A percentile compares a stretch with the other conserved stretches of the same genome.
These are phyloP conservation scores for Mitragyna speciosa DNA, from an alignment of 257 asterid species.

Conservation along the genomic window DNA sequence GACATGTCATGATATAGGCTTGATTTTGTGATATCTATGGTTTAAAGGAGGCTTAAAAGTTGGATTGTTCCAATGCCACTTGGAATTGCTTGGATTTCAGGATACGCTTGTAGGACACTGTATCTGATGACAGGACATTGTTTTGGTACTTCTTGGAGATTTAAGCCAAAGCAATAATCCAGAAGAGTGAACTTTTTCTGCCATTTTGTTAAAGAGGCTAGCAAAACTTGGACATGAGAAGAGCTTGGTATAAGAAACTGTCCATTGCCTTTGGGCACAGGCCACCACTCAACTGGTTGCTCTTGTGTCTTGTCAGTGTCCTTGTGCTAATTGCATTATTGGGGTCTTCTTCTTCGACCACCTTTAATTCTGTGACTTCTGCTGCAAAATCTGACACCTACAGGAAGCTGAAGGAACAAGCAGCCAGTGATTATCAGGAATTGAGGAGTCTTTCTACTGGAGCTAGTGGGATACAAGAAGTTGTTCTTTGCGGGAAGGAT, in stretches of 20 bases:
- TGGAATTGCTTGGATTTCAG: conserved; percentile 43
- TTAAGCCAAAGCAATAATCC: conserved; percentile 44
- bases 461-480: conserved; percentile 48
- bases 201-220: conserved; percentile 26
- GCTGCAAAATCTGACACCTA: conserved; percentile 50
- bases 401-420: conserved; percentile 76
- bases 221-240: conserved; percentile 77
- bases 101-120: conserved; percentile 35
- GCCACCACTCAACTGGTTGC: conserved; percentile 73
- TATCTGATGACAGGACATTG: conserved; percentile 45
- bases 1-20: conserved; percentile 23
- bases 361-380: conserved; percentile 53
- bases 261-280: conserved; percentile 59
- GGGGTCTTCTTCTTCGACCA: conserved; percentile 61
- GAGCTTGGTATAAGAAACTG: conserved; percentile 70
- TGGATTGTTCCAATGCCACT: conserved; percentile 40
- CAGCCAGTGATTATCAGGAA: conserved; percentile 64
- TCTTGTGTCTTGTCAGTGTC: conserved; percentile 63
- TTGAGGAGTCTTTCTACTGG: conserved; percentile 53
- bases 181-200: conserved; percentile 18
- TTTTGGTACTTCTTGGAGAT: conserved; percentile 41
- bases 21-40: conserved; percentile 23
- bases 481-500: conserved; percentile 82
- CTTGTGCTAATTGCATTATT: conserved; percentile 55
- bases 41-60: conserved; percentile 28